Conservation (phyloP, 2,329 filamentous ascomycete genomes). For the Septoria linicola region DNA sequence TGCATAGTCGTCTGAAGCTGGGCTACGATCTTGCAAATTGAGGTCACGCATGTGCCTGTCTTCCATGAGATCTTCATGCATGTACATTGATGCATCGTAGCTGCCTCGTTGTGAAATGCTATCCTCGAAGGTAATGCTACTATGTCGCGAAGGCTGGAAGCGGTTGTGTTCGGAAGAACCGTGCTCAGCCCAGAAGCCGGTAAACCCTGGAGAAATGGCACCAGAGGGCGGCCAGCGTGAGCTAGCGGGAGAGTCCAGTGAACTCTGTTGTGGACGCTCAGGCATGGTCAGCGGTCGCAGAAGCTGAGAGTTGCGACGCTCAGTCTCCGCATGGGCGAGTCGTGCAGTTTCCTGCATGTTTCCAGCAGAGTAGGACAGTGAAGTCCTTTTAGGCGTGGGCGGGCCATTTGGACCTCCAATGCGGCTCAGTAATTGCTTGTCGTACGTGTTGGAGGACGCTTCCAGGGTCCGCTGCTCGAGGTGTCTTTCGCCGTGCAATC, state of each 20-base stretch:
- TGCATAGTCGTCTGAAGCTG: conserved; percentile 46
- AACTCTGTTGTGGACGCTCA: conserved; percentile 40
- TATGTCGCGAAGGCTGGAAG: conserved; percentile 40
- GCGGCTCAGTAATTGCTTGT: conserved; percentile 61
- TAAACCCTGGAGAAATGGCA: conserved; percentile 46
- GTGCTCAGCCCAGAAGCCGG: conserved; percentile 45
- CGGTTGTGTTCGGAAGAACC: conserved; percentile 30
- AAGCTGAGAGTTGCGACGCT: conserved; percentile 43
- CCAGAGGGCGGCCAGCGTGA: conserved; percentile 43
- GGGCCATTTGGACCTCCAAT: conserved; percentile 55
- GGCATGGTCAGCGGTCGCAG: conserved; percentile 48
- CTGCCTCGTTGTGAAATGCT: conserved; percentile 59
- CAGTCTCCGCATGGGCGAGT: conserved; percentile 40
- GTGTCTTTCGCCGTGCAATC: conserved; percentile 60
- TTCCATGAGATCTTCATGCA: conserved; percentile 54
- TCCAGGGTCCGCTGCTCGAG: conserved; percentile 58
- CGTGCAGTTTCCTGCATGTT: conserved; percentile 35
- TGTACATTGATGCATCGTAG: conserved; percentile 61
- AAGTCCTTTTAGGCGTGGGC: conserved; percentile 53
- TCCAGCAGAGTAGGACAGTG: conserved; percentile 31
- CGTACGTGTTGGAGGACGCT: conserved; percentile 61
- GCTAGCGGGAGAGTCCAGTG: conserved; percentile 42
- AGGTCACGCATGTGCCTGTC: conserved; percentile 53
- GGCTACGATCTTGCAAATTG: conserved; percentile 46
- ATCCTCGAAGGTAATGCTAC: conserved; percentile 41